phyloP scores from a whole-genome alignment of 2,329 filamentous ascomycete species.

The Aspergillus nomiae region DNA sequence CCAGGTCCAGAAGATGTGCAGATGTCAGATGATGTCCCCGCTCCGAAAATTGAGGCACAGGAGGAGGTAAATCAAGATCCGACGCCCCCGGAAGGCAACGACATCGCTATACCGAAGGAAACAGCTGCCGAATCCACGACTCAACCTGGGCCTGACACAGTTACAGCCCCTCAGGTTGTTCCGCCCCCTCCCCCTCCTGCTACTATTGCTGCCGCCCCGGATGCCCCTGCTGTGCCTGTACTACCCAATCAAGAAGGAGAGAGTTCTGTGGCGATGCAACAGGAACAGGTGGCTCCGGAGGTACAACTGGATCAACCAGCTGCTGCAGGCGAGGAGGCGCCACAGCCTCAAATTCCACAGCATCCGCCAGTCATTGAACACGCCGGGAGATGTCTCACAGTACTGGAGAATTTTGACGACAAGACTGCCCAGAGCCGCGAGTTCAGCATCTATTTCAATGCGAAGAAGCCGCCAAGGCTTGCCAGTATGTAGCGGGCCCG shows the following conservation, averaged over 20 bases:
- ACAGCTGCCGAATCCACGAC: not conserved
- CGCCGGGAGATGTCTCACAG: slow-evolving; percentile 59
- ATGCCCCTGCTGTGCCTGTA: not conserved
- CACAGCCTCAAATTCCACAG: slow-evolving; percentile 29
- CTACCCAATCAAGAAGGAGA: slow-evolving; percentile 7
- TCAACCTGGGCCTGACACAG: not conserved
- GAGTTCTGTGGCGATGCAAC: slow-evolving; percentile 1
- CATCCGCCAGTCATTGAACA: slow-evolving; percentile 49
- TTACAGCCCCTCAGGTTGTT: not conserved
- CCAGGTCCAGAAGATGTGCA: not conserved
- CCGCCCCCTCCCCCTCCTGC: slow-evolving; percentile 1
- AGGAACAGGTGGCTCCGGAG: slow-evolving; percentile 16
- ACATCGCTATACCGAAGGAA: not conserved
- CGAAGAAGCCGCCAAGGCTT: slow-evolving; percentile 50
- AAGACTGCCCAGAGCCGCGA: slow-evolving; percentile 57
- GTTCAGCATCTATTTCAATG: slow-evolving; percentile 59
- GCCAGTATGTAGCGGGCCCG: slow-evolving; percentile 44
- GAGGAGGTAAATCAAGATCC: not conserved
- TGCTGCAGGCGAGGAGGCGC: slow-evolving; percentile 19
- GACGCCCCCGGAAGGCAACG: not conserved
- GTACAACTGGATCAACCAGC: slow-evolving; percentile 20
- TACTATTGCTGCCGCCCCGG: not conserved
- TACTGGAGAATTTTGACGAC: slow-evolving; percentile 60
- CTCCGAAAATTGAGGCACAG: slow-evolving; percentile 3
- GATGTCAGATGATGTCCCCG: slow-evolving; percentile 1